Percentiles rank a stretch among this genome's conserved stretches.
Evolutionary conservation across 768 basidiomycete species (phyloP).

Genomic region (Rhizopogon vinicolor): DNA sequence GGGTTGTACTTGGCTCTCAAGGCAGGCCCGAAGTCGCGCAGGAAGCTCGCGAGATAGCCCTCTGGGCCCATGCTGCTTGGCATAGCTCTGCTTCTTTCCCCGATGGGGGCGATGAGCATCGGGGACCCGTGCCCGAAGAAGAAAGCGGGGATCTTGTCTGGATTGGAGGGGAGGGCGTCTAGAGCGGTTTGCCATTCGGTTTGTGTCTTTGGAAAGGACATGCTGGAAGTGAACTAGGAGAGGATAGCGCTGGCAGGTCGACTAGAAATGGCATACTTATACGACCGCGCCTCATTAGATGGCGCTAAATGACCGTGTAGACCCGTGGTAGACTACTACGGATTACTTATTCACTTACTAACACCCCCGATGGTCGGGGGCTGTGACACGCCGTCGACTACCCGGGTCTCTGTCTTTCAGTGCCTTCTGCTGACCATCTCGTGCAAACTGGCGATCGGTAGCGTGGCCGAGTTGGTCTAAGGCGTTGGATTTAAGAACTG

Average conservation of each 20-base stretch:
- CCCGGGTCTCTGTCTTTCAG: too few species aligned
- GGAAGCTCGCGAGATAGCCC: slow-evolving; percentile 53
- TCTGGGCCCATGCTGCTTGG: slow-evolving; percentile 35
- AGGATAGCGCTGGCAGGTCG: neutral
- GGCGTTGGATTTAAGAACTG: slow-evolving; percentile 81
- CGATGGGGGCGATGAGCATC: slow-evolving; percentile 24
- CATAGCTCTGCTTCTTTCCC: neutral
- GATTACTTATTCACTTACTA: too few species aligned
- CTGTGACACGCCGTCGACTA: too few species aligned
- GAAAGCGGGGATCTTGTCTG: slow-evolving; percentile 65
- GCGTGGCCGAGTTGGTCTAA: slow-evolving; percentile 89
- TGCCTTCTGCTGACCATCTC: too few species aligned
- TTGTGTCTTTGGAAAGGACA: slow-evolving; percentile 29
- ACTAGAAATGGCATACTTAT: too few species aligned
- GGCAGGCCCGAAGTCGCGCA: slow-evolving; percentile 60
- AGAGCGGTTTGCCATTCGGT: slow-evolving; percentile 49
- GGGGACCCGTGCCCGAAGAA: slow-evolving; percentile 75
- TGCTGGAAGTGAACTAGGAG: neutral
- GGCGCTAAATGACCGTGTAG: too few species aligned
- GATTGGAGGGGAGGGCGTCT: slow-evolving; percentile 48
- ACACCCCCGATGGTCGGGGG: too few species aligned
- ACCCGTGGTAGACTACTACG: too few species aligned
- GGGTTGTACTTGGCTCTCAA: slow-evolving; percentile 69
- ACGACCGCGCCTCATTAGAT: too few species aligned
- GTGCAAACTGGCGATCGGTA: slow-evolving; percentile 31